Conservation (phyloP, 331 rosid genomes). For the Rosa hybrid region DNA sequence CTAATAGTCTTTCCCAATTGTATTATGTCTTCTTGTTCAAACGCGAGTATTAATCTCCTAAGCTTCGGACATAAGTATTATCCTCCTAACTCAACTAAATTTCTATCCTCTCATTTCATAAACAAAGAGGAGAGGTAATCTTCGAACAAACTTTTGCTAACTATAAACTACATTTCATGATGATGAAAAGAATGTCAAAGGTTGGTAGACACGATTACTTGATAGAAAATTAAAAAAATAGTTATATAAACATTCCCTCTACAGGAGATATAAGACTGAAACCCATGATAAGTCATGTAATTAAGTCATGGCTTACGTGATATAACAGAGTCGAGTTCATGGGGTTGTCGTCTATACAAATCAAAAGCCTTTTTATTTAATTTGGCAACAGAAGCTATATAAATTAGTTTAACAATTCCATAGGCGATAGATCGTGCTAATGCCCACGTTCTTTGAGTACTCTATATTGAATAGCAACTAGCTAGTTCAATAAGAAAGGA, state of each 20-base stretch:
- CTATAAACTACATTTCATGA: background rate
- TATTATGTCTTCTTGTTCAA: background rate
- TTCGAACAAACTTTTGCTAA: background rate
- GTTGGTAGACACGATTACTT: background rate
- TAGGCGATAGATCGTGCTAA: background rate
- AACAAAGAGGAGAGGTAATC: background rate
- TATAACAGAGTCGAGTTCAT: background rate
- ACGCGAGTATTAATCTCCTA: too few species aligned
- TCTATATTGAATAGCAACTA: background rate
- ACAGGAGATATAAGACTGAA: background rate
- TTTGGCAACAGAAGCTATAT: background rate
- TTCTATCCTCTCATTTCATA: background rate
- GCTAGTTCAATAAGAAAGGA: constrained; percentile 5
- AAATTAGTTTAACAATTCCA: background rate
- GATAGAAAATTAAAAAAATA: background rate
- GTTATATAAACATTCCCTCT: background rate
- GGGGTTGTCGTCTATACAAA: background rate
- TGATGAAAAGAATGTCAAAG: background rate
- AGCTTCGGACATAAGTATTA: too few species aligned
- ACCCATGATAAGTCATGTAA: background rate
- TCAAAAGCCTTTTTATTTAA: background rate
- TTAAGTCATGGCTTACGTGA: background rate
- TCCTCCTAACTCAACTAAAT: background rate
- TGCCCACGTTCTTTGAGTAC: background rate
- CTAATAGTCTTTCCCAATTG: background rate